Percentiles rank a stretch among this genome's conserved stretches.
phyloP scores from a whole-genome alignment of 2,329 filamentous ascomycete species.

The Scedosporium minutisporum region DNA sequence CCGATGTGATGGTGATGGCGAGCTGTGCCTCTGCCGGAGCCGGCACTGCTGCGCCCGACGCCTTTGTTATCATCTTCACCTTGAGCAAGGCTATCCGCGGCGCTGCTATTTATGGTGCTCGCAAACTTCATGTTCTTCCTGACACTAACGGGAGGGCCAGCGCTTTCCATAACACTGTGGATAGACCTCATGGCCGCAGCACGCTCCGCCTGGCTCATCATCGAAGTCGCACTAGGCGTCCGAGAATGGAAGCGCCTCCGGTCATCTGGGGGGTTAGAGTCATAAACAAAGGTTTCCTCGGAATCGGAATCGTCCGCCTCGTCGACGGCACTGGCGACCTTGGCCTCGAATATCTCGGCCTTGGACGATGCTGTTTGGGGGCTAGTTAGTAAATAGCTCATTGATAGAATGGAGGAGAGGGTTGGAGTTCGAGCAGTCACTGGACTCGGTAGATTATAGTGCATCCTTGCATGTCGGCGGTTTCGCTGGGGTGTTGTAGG shows the following conservation, averaged over 20 bases:
- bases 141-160: slow-evolving; percentile 26
- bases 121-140: slow-evolving; percentile 98
- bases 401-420: not conserved
- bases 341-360: slow-evolving; percentile 95
- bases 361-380: slow-evolving; percentile 65
- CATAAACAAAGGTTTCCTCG: slow-evolving; percentile 97
- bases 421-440: not conserved
- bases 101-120: slow-evolving; percentile 61
- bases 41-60: slow-evolving; percentile 48
- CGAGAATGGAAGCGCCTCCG: slow-evolving; percentile 80
- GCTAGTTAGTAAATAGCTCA: slow-evolving; percentile 5
- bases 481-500: not conserved
- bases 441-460: not conserved
- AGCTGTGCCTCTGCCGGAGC: slow-evolving; percentile 54
- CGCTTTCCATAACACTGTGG: slow-evolving; percentile 54
- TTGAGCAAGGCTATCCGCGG: slow-evolving; percentile 37
- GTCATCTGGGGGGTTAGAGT: slow-evolving; percentile 79
- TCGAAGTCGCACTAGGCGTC: slow-evolving; percentile 87
- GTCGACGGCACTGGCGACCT: slow-evolving; percentile 90
- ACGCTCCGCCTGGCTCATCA: slow-evolving; percentile 58
- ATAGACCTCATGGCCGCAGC: slow-evolving; percentile 53
- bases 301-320: slow-evolving; percentile 95
- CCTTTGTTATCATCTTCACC: slow-evolving; percentile 61
- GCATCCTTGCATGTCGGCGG: not conserved
- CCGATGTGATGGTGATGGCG: slow-evolving; percentile 69